Conservation (phyloP, 441 rosid genomes). For the Populus trichocarpa region DNA sequence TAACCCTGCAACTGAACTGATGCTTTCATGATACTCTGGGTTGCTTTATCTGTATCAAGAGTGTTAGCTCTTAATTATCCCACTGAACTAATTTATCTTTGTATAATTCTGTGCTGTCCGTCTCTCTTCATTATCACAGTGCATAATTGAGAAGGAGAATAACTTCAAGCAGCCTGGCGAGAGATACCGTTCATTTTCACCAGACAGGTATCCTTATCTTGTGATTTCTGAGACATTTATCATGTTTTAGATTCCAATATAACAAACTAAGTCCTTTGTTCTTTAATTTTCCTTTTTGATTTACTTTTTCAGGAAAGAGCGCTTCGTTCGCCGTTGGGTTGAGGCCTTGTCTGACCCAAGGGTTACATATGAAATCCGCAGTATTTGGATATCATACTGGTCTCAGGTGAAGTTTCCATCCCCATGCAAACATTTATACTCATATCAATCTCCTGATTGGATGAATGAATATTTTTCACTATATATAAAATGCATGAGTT, state of each 20-base stretch:
- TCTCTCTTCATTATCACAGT: slow-evolving; percentile 30
- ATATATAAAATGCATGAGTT: not conserved
- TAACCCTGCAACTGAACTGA: too few species aligned
- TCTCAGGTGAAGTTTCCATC: slow-evolving; percentile 49
- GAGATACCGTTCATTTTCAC: slow-evolving; percentile 66
- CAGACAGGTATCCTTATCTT: slow-evolving; percentile 55
- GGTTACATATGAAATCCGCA: slow-evolving; percentile 74
- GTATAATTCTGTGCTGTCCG: not conserved
- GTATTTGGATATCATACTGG: slow-evolving; percentile 87
- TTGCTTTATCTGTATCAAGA: too few species aligned
- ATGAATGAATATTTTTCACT: not conserved
- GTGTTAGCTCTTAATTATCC: not conserved
- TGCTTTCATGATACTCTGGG: too few species aligned
- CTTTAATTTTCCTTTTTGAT: slow-evolving; percentile 4
- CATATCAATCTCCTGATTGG: not conserved
- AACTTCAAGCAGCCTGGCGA: slow-evolving; percentile 95
- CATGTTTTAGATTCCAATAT: not conserved
- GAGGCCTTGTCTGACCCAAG: slow-evolving; percentile 75
- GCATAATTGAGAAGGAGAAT: slow-evolving; percentile 78
- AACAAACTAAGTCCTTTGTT: not conserved
- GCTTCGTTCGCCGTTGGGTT: slow-evolving; percentile 71
- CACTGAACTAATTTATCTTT: not conserved
- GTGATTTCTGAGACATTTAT: not conserved
- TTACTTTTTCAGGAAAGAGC: slow-evolving; percentile 57
- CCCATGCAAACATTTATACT: not conserved